phyloP scores from a whole-genome alignment of 805 yeast species.

The Saccharomycopsis oosterbeekiorum region DNA sequence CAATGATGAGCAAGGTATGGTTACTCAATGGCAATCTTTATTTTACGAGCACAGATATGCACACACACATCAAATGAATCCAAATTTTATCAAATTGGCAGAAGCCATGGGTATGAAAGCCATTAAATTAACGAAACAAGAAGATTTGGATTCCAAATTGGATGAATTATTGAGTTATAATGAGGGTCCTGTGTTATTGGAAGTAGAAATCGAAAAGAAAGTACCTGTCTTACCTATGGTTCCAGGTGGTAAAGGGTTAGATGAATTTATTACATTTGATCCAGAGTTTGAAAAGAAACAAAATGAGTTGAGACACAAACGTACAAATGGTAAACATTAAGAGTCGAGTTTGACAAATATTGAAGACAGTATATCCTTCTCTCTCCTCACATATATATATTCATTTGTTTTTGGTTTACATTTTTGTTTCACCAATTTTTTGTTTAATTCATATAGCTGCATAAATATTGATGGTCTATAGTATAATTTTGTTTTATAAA shows the following conservation, averaged over 20 bases:
- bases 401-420: too few species aligned
- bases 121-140: slow-evolving; percentile 60
- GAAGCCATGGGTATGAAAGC: slow-evolving; percentile 92
- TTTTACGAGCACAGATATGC: slow-evolving; percentile 95
- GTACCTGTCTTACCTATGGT: slow-evolving; percentile 84
- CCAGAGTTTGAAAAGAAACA: slow-evolving; percentile 69
- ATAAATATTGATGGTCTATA: not conserved
- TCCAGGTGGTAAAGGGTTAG: slow-evolving; percentile 89
- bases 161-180: slow-evolving; percentile 61
- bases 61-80: slow-evolving; percentile 96
- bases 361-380: too few species aligned
- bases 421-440: not conserved
- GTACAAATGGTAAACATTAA: slow-evolving; percentile 65
- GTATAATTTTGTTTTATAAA: not conserved
- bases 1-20: slow-evolving; percentile 99
- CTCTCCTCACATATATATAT: too few species aligned
- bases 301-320: slow-evolving; percentile 53
- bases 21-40: slow-evolving; percentile 97
- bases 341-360: not conserved
- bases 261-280: slow-evolving; percentile 85
- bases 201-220: slow-evolving; percentile 78
- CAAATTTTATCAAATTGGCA: slow-evolving; percentile 85
- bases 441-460: not conserved
- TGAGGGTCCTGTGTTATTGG: slow-evolving; percentile 81
- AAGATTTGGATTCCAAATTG: slow-evolving; percentile 48